Evolutionary conservation across 2,329 filamentous ascomycete genomes (phyloP).

Genomic region (Nigrospora sphaerica): DNA sequence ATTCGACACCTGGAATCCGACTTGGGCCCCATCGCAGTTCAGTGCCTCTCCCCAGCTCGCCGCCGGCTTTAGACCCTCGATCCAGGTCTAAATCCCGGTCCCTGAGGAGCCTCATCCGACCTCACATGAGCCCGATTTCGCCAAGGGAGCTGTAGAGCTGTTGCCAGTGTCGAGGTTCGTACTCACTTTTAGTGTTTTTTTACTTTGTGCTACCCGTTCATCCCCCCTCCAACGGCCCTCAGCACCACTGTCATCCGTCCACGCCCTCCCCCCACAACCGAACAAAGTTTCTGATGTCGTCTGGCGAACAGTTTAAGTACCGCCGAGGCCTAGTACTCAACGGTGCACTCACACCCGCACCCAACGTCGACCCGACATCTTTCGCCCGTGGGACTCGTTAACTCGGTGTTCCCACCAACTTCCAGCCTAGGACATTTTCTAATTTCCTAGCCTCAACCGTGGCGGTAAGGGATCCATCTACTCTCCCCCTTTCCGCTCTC

Average conservation of each 20-base stretch:
- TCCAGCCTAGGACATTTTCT: conserved; percentile 36
- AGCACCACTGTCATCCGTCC: too few relatives aligned
- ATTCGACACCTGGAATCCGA: conserved; percentile 22
- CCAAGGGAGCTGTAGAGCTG: conserved; percentile 20
- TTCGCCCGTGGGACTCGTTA: conserved; percentile 54
- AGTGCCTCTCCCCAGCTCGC: conserved; percentile 20
- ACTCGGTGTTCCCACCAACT: conserved; percentile 53
- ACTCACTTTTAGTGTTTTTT: background rate
- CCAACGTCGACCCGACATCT: conserved; percentile 27
- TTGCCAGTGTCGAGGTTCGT: conserved; percentile 27
- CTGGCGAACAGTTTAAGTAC: conserved; percentile 31
- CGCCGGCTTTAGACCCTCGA: conserved; percentile 23
- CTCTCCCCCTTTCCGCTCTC: conserved; percentile 3
- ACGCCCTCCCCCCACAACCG: too few relatives aligned
- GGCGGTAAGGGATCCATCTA: conserved; percentile 41
- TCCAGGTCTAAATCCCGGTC: conserved; percentile 24
- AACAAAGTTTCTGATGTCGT: too few relatives aligned
- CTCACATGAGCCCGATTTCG: conserved; percentile 24
- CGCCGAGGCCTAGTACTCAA: conserved; percentile 27
- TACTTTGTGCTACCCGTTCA: background rate
- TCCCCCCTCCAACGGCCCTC: background rate
- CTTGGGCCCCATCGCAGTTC: conserved; percentile 23
- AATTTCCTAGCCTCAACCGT: conserved; percentile 40
- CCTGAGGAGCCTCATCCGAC: conserved; percentile 19
- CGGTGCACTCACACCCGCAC: conserved; percentile 36